Percentiles rank a stretch among this genome's conserved stretches.
These are phyloP conservation scores for Rubia yunnanensis DNA, from an alignment of 257 asterid species.

Conservation along the genomic window DNA sequence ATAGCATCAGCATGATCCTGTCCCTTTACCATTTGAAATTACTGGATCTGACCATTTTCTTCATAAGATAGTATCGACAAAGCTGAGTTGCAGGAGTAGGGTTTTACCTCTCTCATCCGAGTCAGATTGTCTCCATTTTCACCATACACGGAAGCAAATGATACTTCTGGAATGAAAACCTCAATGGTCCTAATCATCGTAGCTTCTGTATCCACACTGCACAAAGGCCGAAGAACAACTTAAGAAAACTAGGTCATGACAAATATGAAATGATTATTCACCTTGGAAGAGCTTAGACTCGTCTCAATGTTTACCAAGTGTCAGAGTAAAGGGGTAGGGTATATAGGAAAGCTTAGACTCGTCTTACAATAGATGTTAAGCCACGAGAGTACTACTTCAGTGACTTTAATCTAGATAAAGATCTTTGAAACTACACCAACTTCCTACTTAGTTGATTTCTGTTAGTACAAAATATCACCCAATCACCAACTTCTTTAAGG, in stretches of 20 bases:
- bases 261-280: neutral
- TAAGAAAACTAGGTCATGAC: neutral
- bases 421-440: neutral
- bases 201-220: constrained; percentile 20
- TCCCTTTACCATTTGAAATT: neutral
- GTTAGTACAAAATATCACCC: neutral
- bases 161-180: constrained; percentile 25
- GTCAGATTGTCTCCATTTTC: constrained; percentile 39
- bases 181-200: constrained; percentile 15
- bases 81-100: neutral
- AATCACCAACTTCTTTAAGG: neutral
- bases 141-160: constrained; percentile 36
- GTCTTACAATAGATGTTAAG: neutral
- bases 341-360: neutral
- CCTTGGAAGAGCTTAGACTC: neutral
- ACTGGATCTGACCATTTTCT: constrained; percentile 1
- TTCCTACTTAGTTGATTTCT: neutral
- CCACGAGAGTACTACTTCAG: neutral
- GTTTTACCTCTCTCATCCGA: constrained; percentile 40
- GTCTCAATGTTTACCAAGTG: neutral
- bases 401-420: neutral
- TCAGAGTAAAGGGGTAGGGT: neutral
- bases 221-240: constrained; percentile 3
- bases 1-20: neutral
- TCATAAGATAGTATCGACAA: neutral